phyloP scores from a whole-genome alignment of 2,329 filamentous ascomycete genomes.

The Dactylonectria macrodidyma region DNA sequence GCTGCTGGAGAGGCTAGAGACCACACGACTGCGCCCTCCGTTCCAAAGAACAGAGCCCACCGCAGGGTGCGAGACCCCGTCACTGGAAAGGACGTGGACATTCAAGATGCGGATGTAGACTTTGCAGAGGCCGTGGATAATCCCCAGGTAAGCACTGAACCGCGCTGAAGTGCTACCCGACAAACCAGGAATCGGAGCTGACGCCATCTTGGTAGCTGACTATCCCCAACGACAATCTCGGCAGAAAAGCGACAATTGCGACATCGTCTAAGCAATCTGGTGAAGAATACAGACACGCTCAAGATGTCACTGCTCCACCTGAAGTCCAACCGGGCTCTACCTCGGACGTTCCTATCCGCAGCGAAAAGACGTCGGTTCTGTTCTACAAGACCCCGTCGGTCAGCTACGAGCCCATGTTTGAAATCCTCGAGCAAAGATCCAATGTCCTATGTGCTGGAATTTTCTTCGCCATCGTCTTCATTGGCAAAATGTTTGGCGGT shows the following conservation, averaged over 20 bases:
- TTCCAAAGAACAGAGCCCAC: conserved; percentile 63
- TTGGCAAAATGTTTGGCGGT: conserved; percentile 86
- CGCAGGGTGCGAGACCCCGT: conserved; percentile 89
- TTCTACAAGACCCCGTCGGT: conserved; percentile 95
- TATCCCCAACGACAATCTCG: conserved; percentile 90
- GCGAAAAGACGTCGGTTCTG: conserved; percentile 95
- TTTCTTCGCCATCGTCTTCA: conserved; percentile 79
- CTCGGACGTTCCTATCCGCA: conserved; percentile 94
- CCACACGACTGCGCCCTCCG: conserved; percentile 57
- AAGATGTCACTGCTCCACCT: conserved; percentile 92
- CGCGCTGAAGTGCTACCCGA: neutral
- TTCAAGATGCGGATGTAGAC: conserved; percentile 83
- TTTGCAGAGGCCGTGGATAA: conserved; percentile 79
- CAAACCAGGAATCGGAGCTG: neutral
- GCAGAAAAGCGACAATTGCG: conserved; percentile 80
- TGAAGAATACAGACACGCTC: conserved; percentile 85
- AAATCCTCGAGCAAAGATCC: conserved; percentile 81
- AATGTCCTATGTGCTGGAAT: conserved; percentile 79
- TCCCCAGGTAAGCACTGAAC: conserved; percentile 69
- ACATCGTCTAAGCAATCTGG: conserved; percentile 80
- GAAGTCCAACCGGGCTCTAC: conserved; percentile 87
- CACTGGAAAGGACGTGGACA: conserved; percentile 87
- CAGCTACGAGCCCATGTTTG: conserved; percentile 91
- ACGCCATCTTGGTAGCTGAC: conserved; percentile 70
- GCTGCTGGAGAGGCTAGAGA: conserved; percentile 56